Evolutionary conservation across 116 monocot species (phyloP), one percentile per base, ranked within the genome.

Genomic region (Posidonia oceanica): DNA sequence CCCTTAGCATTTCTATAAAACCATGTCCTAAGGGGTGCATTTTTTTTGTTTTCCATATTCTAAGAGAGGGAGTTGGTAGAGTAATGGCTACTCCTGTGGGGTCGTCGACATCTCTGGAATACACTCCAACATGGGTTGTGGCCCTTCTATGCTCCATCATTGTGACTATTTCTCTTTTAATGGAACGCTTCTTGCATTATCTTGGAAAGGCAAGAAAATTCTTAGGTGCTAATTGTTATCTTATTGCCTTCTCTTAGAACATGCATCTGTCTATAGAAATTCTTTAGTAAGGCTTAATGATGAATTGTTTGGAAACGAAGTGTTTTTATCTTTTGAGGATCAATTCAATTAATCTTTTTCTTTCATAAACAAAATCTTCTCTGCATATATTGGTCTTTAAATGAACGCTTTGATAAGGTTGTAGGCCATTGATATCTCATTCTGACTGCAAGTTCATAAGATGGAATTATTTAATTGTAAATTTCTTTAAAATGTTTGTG

Each of bases 111-210:
- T 22, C 72, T 15, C 72, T 90, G 73, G 80, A 86, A 73, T 80
- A 70, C 80, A 82, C 86, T 39, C 86, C 90, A 18, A 90, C 90
- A 36, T 90, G 90, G 90, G 63, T 90, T 21, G 83, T 90, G 13
- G 86, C 90, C 0, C 73, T 29, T n/a, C 84, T 90, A 7, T 90
- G 90, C 77, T 65, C 81, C 10, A 51, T 84, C 70, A 90, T 90
- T 55, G 86, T 90, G 40, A 21, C 71, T 36, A 90, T 90, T 68
- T 90, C 90, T 29, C 77, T 90, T 51, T 55, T 52, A 16, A 75
- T 70, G 17, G 86, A 90, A 63, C 70, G 89, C 0, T 17, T 86
- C 65, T 65, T 90, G 14, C 71, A 90, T 58, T 71, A 73, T 56
- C 77, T 89, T 54, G 89, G 89, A 67, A 89, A 86, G 80, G 85